A percentile compares a stretch with the other conserved stretches of the same genome.
Conservation (phyloP, 441 rosid species). For the Erodium moschatum region DNA sequence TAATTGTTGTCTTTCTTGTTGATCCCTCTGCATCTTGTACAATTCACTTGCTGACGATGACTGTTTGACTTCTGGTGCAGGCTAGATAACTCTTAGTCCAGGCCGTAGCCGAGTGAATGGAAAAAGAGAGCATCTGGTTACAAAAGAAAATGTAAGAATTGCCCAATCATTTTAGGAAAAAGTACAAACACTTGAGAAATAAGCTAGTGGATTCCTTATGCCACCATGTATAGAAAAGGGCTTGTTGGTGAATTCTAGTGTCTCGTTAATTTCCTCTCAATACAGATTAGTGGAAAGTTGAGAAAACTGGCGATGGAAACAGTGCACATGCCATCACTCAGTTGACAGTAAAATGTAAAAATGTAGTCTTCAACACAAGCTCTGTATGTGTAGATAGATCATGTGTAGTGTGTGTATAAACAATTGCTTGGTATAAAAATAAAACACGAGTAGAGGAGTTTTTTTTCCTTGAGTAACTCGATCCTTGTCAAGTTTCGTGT, state of each 20-base stretch:
- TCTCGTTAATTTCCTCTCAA: not conserved
- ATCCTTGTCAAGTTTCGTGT: not conserved
- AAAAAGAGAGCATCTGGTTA: not conserved
- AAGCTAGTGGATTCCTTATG: not conserved
- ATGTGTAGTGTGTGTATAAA: slow-evolving; percentile 2
- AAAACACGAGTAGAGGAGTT: not conserved
- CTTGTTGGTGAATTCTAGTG: not conserved
- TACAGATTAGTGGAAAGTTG: not conserved
- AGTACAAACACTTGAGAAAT: not conserved
- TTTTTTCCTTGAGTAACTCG: not conserved
- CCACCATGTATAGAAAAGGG: not conserved
- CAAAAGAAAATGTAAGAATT: not conserved
- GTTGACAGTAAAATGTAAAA: not conserved
- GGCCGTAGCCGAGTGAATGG: not conserved
- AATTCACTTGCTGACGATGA: not conserved
- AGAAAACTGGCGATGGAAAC: not conserved
- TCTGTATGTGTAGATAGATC: not conserved
- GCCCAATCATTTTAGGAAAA: not conserved
- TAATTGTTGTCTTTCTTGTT: not conserved
- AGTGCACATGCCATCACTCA: not conserved
- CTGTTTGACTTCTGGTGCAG: not conserved
- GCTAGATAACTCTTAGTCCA: not conserved
- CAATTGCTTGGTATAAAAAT: not conserved
- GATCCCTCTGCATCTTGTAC: not conserved
- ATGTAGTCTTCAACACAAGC: not conserved